phyloP scores from a whole-genome alignment of 148 eudicot species.

The Gaultheria prostrata region DNA sequence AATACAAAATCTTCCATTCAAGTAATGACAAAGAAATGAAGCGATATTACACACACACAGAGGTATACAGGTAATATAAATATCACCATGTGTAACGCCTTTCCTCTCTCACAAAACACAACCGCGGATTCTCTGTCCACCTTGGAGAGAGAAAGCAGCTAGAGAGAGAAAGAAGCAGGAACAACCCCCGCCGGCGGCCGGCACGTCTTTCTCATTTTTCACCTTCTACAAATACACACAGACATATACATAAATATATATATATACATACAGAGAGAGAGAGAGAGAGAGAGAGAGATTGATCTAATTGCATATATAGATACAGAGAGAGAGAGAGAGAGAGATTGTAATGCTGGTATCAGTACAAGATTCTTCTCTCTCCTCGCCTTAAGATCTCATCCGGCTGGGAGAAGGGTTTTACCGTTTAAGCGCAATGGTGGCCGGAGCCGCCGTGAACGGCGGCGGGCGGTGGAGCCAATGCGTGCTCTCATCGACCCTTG shows the following conservation, averaged over 20 bases:
- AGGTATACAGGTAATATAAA: not conserved
- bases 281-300: not conserved
- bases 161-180: conserved; percentile 9
- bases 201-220: not conserved
- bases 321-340: not conserved
- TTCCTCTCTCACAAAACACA: not conserved
- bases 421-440: conserved; percentile 16
- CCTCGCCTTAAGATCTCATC: not conserved
- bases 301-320: not conserved
- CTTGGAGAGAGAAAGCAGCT: not conserved
- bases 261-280: not conserved
- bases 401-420: not conserved
- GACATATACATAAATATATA: not conserved
- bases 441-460: conserved; percentile 12
- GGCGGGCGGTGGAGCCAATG: conserved; percentile 23
- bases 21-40: not conserved
- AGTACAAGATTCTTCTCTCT: not conserved
- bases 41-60: not conserved
- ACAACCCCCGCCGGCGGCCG: not conserved
- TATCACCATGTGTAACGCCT: not conserved
- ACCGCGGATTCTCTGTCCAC: not conserved
- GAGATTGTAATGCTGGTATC: conserved; percentile 1
- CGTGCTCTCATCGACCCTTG: conserved; percentile 36
- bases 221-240: not conserved
- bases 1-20: not conserved